Evolutionary conservation across 129 eudicot species (phyloP), one percentile per base, ranked within the genome.

Genomic region (Mikania micrantha): DNA sequence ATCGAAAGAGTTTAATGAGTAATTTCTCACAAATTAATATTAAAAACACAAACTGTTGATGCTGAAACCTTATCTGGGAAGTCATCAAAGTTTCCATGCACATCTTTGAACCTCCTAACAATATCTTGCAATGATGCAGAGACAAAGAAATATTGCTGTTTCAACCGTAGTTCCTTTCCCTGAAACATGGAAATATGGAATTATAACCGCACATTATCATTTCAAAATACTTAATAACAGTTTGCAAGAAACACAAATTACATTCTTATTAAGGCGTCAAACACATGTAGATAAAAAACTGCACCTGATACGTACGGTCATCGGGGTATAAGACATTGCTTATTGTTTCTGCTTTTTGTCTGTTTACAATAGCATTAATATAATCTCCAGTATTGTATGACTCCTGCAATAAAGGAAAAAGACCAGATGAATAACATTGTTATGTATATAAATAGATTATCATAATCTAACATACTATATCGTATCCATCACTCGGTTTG

Each of bases 371-470:
- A 31, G 85, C 82, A 59, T 83, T 83, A 59, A 83, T 83, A 69
- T 80, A 80, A 63, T 83, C 88, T 64, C 88, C 88, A n/a, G 88
- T 83, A 50, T 77, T 83, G 69, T 83, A 83, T 12, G 88, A 83
- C 67, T 83, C 88, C 85, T 83, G 82, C 41, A 67, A 81, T 35
- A 52, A 27, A 45, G 44, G 9, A 1, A 19, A 21, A 64, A 40
- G 48, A 42, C 19, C 16, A 19, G 41, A 64, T 63, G 10, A 25
- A 71, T 25, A 58, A n/a, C 39, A 58, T 17, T 57, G 62, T 29
- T 25, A n/a, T 17, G 15, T n/a, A 32, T 22, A 38, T 64, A 63
- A 63, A 21, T 61, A 36, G 70, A 20, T 24, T 24, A 45, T 32
- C 31, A 9, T 42, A 77, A 72, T 53, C 49, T 56, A 25, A 56